Evolutionary conservation across 1,284 basidiomycete species (phyloP).

Genomic region (Apiotrichum mycotoxinovorans): DNA sequence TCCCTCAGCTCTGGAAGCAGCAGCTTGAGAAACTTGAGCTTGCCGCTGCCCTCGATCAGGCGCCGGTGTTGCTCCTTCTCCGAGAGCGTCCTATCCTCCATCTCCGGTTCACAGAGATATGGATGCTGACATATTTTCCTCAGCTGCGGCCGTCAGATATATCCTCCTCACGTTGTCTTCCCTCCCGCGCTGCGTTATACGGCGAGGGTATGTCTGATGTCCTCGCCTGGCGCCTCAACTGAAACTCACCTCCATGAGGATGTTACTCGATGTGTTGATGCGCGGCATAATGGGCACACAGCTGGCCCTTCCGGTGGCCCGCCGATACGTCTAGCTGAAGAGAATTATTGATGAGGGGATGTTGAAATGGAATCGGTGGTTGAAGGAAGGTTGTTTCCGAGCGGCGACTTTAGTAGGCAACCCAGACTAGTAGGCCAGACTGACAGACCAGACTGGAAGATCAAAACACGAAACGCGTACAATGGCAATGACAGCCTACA

Average conservation of each 20-base stretch:
- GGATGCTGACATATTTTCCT: conserved; percentile 68
- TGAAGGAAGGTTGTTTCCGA: too few species aligned
- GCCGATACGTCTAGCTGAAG: neutral
- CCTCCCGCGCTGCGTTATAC: too few species aligned
- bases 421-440: too few species aligned
- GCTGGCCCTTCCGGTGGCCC: neutral
- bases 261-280: conserved; percentile 20
- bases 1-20: conserved; percentile 83
- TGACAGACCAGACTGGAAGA: too few species aligned
- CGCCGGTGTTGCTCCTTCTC: conserved; percentile 67
- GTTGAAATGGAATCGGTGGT: neutral
- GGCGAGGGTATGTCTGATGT: too few species aligned
- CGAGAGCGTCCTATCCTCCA: conserved; percentile 69
- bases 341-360: neutral
- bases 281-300: neutral
- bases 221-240: too few species aligned
- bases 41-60: conserved; percentile 78
- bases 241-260: conserved; percentile 44
- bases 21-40: conserved; percentile 75
- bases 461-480: too few species aligned
- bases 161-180: neutral
- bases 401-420: too few species aligned
- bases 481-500: too few species aligned
- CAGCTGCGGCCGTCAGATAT: conserved; percentile 25
- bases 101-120: conserved; percentile 75